Percentiles rank a stretch among this genome's conserved stretches.
phyloP scores from a whole-genome alignment of 495 filamentous ascomycete species.

The Aspergillus diversus region DNA sequence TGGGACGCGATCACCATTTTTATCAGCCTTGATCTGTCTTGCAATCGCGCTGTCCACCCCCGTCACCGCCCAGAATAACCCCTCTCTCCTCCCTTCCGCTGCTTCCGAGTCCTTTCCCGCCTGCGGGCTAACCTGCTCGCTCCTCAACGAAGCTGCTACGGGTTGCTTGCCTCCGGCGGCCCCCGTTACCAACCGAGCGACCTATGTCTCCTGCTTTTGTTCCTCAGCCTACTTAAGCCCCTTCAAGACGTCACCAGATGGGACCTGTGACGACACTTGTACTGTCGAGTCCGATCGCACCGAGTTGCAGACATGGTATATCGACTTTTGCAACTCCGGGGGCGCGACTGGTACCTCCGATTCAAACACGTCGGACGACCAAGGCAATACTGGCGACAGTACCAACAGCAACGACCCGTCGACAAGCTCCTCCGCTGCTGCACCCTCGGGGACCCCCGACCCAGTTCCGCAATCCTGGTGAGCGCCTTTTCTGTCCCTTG shows the following conservation, averaged over 20 bases:
- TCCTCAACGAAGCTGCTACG: slow-evolving; percentile 48
- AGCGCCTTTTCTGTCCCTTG: not conserved
- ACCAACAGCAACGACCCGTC: slow-evolving; percentile 27
- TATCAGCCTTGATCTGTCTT: slow-evolving; percentile 18
- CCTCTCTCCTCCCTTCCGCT: slow-evolving; percentile 34
- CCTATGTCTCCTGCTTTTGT: slow-evolving; percentile 61
- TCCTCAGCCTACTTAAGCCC: slow-evolving; percentile 45
- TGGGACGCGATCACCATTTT: slow-evolving; percentile 5
- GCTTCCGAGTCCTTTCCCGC: slow-evolving; percentile 48
- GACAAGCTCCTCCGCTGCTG: not conserved
- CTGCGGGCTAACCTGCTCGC: slow-evolving; percentile 52
- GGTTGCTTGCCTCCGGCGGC: slow-evolving; percentile 43
- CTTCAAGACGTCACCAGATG: slow-evolving; percentile 39
- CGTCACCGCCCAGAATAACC: slow-evolving; percentile 26
- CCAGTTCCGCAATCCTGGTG: slow-evolving; percentile 17
- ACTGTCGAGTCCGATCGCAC: slow-evolving; percentile 38
- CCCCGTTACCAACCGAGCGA: slow-evolving; percentile 32
- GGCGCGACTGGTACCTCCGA: slow-evolving; percentile 23
- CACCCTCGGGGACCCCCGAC: not conserved
- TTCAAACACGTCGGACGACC: not conserved
- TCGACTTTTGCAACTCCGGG: slow-evolving; percentile 41
- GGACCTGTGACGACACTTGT: slow-evolving; percentile 43
- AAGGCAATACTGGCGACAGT: slow-evolving; percentile 15
- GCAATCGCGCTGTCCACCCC: slow-evolving; percentile 24
- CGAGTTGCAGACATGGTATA: slow-evolving; percentile 55